Base-by-base conservation (phyloP, 2,329 filamentous ascomycete genomes). In the Pestalotiopsis sp. region DNA sequence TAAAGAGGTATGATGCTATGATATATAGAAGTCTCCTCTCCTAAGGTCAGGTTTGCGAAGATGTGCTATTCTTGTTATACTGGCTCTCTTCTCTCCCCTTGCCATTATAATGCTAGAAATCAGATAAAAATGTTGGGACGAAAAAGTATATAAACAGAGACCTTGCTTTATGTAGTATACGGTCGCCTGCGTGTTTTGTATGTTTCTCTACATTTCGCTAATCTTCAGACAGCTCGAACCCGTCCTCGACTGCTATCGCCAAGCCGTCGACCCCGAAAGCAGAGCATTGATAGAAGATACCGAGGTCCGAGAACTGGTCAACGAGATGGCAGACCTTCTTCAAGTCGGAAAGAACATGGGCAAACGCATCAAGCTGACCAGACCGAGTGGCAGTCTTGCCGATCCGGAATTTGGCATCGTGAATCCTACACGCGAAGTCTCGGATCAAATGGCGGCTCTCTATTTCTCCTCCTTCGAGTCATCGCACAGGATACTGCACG, bases 381-480 rank as follows among this genome's bases (percentile, higher is more conserved):
- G 79, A 9, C 80, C 80, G 3, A 81, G 77, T 36, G 75, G 79
- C 66, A 71, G 69, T 39, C 72, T 79, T 12, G 67, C 69, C 1
- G 66, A 56, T 31, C 71, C 75, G 2, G 69, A 72, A 2, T 70
- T 75, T 17, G 70, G 68, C 17, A 70, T 80, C 3, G 56, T 69
- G 5, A 74, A 73, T 0, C 81, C 78, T 1, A 66, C 75, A 2
- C 78, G 76, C 1, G 75, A 75, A 11, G 31, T 74, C 4, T 76
- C 83, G 1, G 84, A 88, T 68, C 49, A 72, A 13, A 80, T 85
- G 74, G 79, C 81, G 6, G 68, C 73, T 1, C 70, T 84, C 0
- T 90, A 90, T 74, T 82, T 88, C 58, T 75, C 75, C 2, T 83
- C 78, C 0, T 88, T 86, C 68, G 87, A 88, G 69, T 82, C 80